Evolutionary conservation across 2,329 filamentous ascomycete genomes (phyloP).

Genomic region (Trichoderma sp.): DNA sequence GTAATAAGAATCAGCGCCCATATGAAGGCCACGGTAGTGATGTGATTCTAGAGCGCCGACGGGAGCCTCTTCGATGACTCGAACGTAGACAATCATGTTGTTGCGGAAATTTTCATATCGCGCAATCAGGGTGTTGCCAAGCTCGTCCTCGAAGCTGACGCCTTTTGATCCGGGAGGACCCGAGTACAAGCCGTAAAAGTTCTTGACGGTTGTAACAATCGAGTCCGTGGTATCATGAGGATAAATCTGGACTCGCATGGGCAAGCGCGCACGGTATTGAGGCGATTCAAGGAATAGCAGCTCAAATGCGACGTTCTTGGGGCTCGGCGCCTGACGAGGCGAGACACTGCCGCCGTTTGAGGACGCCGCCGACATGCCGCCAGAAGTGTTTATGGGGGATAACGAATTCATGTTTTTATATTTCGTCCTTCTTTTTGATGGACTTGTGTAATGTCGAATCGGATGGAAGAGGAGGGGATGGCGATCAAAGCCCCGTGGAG

Average conservation of each 20-base stretch:
- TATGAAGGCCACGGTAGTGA: slow-evolving; percentile 50
- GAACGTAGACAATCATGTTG: slow-evolving; percentile 90
- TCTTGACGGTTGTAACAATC: slow-evolving; percentile 97
- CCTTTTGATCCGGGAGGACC: slow-evolving; percentile 67
- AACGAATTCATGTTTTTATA: slow-evolving; percentile 46
- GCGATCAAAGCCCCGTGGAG: slow-evolving; percentile 24
- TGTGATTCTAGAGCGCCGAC: slow-evolving; percentile 50
- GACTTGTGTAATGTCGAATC: slow-evolving; percentile 10
- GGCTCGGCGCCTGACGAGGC: slow-evolving; percentile 47
- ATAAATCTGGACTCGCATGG: slow-evolving; percentile 87
- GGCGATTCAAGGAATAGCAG: slow-evolving; percentile 66
- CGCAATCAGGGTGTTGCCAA: slow-evolving; percentile 87
- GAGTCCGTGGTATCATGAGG: slow-evolving; percentile 96
- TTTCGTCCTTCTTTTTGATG: slow-evolving; percentile 26
- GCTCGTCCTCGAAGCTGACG: slow-evolving; percentile 90
- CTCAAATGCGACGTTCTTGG: slow-evolving; percentile 78
- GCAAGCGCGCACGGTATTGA: slow-evolving; percentile 69
- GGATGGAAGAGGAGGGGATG: slow-evolving; percentile 22
- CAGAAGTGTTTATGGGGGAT: slow-evolving; percentile 41
- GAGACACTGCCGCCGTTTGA: slow-evolving; percentile 45
- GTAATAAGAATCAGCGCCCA: slow-evolving; percentile 50
- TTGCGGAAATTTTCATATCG: slow-evolving; percentile 93
- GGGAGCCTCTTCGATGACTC: slow-evolving; percentile 66
- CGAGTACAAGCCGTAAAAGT: slow-evolving; percentile 96
- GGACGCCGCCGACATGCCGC: slow-evolving; percentile 34